These are phyloP conservation scores for Cercospora brassicicola DNA, from an alignment of 2,329 filamentous ascomycete species.

Conservation along the genomic window DNA sequence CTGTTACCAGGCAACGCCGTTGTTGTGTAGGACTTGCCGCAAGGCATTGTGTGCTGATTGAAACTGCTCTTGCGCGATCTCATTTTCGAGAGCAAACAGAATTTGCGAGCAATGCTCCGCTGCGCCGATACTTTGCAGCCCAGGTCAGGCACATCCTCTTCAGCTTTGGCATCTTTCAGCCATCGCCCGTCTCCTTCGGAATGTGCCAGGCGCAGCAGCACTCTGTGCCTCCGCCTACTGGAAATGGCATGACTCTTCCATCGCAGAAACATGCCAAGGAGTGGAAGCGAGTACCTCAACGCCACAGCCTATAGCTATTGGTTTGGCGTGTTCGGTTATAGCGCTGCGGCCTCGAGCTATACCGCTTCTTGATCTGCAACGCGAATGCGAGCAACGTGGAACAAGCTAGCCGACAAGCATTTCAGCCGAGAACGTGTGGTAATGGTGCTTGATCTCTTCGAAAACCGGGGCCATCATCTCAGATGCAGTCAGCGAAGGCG, in stretches of 20 bases:
- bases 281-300: not conserved
- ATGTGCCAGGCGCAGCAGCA: not conserved
- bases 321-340: not conserved
- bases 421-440: not conserved
- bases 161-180: not conserved
- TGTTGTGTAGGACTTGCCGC: not conserved
- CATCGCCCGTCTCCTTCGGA: not conserved
- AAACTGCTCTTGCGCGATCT: not conserved
- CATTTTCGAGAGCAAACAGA: not conserved
- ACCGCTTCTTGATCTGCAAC: not conserved
- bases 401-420: not conserved
- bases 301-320: not conserved
- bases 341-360: not conserved
- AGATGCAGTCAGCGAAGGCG: not conserved
- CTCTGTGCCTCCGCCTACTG: not conserved
- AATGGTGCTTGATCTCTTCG: not conserved
- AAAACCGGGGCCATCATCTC: too few species aligned
- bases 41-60: not conserved
- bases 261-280: not conserved
- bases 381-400: slow-evolving; percentile 3
- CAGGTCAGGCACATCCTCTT: not conserved
- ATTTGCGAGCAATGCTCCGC: not conserved
- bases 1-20: not conserved
- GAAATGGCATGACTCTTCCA: not conserved
- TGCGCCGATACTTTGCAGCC: not conserved